Conservation (phyloP, 164 flowering plant species). For the Chimonanthus salicifolius region DNA sequence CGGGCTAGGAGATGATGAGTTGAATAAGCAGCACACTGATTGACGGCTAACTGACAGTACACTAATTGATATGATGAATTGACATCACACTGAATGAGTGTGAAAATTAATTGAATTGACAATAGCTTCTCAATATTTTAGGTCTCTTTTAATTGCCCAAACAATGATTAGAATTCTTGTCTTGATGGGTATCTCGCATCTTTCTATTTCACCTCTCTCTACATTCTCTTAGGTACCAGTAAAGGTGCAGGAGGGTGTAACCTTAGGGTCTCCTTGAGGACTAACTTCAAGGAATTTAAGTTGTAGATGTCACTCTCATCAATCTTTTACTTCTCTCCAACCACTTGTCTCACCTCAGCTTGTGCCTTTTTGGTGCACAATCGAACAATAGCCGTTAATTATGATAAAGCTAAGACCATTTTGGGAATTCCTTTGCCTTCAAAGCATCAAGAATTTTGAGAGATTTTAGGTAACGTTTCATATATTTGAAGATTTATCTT, state of each 20-base stretch:
- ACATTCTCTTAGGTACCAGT: slow-evolving; percentile 28
- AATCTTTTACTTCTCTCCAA: not conserved
- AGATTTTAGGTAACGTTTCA: too few relatives aligned
- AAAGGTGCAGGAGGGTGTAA: slow-evolving; percentile 41
- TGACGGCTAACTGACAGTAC: too few relatives aligned
- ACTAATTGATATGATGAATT: too few relatives aligned
- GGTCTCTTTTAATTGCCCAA: slow-evolving; percentile 25
- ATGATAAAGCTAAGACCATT: too few relatives aligned
- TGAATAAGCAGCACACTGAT: too few relatives aligned
- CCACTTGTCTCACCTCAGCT: slow-evolving; percentile 7
- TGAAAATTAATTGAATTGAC: not conserved
- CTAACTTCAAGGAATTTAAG: slow-evolving; percentile 2
- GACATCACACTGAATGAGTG: too few relatives aligned
- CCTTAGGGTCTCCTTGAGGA: slow-evolving; percentile 29
- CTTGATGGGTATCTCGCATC: slow-evolving; percentile 26
- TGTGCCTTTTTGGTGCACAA: slow-evolving; percentile 4
- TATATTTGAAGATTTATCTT: too few relatives aligned
- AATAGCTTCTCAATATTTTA: slow-evolving; percentile 31
- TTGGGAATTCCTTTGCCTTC: too few relatives aligned
- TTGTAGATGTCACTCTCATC: not conserved
- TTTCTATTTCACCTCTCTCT: slow-evolving; percentile 16
- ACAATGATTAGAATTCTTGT: slow-evolving; percentile 29
- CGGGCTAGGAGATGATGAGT: too few relatives aligned
- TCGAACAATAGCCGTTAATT: too few relatives aligned
- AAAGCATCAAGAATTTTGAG: too few relatives aligned